Percentiles rank a stretch among this genome's conserved stretches.
Conservation (phyloP, 176 grass and related monocot species). For the Poa pratensis region DNA sequence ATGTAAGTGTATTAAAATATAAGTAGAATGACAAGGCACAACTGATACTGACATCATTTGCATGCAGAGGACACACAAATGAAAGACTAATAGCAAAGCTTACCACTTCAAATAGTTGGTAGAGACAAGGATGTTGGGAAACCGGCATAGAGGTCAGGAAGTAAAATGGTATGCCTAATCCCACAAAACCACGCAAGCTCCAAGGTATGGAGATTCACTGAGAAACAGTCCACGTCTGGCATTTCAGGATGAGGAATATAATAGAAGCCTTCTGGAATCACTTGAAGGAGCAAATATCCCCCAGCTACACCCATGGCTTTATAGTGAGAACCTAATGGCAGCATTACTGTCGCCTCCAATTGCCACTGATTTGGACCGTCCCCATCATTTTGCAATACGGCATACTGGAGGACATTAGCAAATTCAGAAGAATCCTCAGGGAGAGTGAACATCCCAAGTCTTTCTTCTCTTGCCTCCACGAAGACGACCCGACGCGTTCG, state of each 20-base stretch:
- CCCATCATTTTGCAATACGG: neutral
- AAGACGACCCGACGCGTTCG: neutral
- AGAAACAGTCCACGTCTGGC: neutral
- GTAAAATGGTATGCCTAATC: neutral
- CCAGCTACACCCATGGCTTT: slow-evolving; percentile 2
- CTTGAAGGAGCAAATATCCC: slow-evolving; percentile 13
- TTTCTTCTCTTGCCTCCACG: neutral
- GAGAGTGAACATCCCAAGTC: neutral
- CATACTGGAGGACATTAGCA: neutral
- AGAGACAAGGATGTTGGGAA: neutral
- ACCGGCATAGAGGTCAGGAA: neutral
- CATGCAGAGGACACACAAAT: neutral
- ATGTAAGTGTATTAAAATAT: neutral
- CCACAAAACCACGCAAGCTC: neutral
- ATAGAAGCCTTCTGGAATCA: neutral
- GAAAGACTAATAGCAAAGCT: neutral
- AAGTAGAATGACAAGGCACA: neutral
- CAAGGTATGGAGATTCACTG: neutral
- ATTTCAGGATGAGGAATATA: neutral
- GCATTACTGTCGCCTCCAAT: neutral
- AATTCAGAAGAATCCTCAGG: too few relatives aligned
- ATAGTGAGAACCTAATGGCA: neutral
- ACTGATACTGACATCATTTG: neutral
- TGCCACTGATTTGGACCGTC: neutral
- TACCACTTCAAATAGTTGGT: slow-evolving; percentile 21